Base-by-base conservation (phyloP, 2,329 filamentous ascomycete genomes). In the Aspergillus phoenicis region DNA sequence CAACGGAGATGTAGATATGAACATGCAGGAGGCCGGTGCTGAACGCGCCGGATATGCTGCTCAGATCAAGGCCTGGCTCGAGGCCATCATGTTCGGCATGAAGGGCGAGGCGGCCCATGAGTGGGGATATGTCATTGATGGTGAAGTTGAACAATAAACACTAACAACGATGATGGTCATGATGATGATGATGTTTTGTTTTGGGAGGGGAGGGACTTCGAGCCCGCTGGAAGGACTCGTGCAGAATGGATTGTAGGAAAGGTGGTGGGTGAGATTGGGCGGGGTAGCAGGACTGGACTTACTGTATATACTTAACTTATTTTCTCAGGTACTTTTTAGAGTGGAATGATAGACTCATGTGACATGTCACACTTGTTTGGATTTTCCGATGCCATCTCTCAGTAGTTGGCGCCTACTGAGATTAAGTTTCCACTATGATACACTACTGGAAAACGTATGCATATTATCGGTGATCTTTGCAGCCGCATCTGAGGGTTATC, bases 31-130 rank as follows among this genome's bases (percentile, higher is more conserved):
- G 36, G 63, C 63, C 24, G 66, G 68, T 20, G 69, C 63, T 24
- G 65, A 72, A 61, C 67, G 67, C 60, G 72, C 73, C n/a, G 73
- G 70, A 51, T 76, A 76, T 56, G 68, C 72, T 6, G 62, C 70
- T 13, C 72, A 69, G 75, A 78, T 92, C 74, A 92, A 91, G 82
- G 77, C 77, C 39, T 89, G 85, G 84, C 79, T 93, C 65, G 81
- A 82, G 65, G 86, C 89, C 66, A 91, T 93, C 77, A 91, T 91
- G 87, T 92, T 88, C 73, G 89, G 90, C 60, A 84, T 83, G 62
- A 85, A 89, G 74, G 89, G 89, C 62, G 83, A 83, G 60, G 85
- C 84, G 70, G 71, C 87, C 60, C 89, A 92, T 73, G 79, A 85
- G 52, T 93, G 90, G 89, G 87, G 85, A 38, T 83, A 91, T 58